Conservation (phyloP, 2,329 filamentous ascomycete genomes). For the Tolypocladium ophioglossoides region DNA sequence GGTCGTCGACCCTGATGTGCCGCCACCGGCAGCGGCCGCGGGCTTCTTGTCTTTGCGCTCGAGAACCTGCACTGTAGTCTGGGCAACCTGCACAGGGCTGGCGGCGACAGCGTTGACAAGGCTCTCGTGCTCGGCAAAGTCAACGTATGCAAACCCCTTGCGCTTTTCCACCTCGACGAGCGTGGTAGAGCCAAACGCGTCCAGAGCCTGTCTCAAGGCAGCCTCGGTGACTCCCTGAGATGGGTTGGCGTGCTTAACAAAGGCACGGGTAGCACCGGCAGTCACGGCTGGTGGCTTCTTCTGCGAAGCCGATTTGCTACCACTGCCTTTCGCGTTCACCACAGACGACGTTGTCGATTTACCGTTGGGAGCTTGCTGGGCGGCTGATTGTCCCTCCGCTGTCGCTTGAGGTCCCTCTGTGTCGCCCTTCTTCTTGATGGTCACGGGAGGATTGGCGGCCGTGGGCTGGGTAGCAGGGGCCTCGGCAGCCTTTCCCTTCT, state of each 20-base stretch:
- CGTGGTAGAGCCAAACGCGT: conserved; percentile 61
- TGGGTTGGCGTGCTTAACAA: conserved; percentile 74
- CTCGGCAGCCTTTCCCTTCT: conserved; percentile 27
- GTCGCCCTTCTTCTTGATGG: conserved; percentile 31
- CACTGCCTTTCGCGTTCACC: conserved; percentile 9
- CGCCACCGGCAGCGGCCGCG: conserved; percentile 5
- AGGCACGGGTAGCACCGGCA: conserved; percentile 51
- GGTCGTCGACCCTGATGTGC: conserved; percentile 1
- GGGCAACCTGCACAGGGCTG: conserved; percentile 71
- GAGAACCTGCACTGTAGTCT: conserved; percentile 77
- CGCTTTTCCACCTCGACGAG: conserved; percentile 89
- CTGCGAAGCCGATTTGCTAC: conserved; percentile 17
- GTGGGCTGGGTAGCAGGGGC: conserved; percentile 14
- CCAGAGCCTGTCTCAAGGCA: conserved; percentile 63
- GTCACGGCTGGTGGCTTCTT: conserved; percentile 21
- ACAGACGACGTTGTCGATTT: conserved; percentile 10
- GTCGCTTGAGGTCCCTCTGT: conserved; percentile 10
- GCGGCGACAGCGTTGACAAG: conserved; percentile 71
- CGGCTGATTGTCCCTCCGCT: conserved; percentile 4
- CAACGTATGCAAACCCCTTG: conserved; percentile 89
- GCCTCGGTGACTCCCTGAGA: conserved; percentile 87
- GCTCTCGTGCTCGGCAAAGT: conserved; percentile 65
- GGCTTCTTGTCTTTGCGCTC: conserved; percentile 60
- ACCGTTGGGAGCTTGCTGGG: conserved; percentile 6
- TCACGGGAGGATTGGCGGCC: conserved; percentile 22